These are phyloP conservation scores for Macrophomina phaseolina DNA, from an alignment of 2,329 filamentous ascomycete genomes.

Conservation along the genomic window DNA sequence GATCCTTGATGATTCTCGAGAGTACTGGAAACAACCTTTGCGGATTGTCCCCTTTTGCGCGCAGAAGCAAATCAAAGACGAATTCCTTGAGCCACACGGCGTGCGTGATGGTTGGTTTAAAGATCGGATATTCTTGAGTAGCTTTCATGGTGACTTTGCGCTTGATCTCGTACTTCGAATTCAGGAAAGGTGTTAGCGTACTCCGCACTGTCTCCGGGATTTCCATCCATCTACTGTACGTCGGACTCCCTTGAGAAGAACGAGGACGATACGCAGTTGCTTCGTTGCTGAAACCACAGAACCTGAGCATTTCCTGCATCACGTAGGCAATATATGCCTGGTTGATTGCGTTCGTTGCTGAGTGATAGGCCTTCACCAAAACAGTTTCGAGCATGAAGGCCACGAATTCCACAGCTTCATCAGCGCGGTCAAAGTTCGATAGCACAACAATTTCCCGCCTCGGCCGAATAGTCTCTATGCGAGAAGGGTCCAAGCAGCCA, in stretches of 20 bases:
- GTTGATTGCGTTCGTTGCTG: conserved; percentile 82
- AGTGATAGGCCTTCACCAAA: conserved; percentile 88
- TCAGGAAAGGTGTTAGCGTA: conserved; percentile 85
- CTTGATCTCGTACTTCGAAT: conserved; percentile 72
- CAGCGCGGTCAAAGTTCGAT: conserved; percentile 79
- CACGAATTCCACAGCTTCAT: conserved; percentile 85
- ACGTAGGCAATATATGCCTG: conserved; percentile 93
- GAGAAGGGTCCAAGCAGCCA: conserved; percentile 89
- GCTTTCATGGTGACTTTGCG: conserved; percentile 49
- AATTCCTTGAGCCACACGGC: conserved; percentile 81
- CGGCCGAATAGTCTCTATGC: conserved; percentile 78
- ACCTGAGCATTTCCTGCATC: conserved; percentile 88
- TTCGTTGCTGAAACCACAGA: conserved; percentile 72
- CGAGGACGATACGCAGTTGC: conserved; percentile 56
- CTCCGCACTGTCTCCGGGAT: conserved; percentile 80
- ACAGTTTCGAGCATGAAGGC: conserved; percentile 85
- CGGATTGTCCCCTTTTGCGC: conserved; percentile 75
- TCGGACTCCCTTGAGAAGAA: conserved; percentile 61
- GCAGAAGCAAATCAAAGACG: conserved; percentile 80
- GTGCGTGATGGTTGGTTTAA: conserved; percentile 70
- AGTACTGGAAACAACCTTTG: conserved; percentile 80
- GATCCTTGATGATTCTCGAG: conserved; percentile 80
- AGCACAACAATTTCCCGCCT: conserved; percentile 84
- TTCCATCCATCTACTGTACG: conserved; percentile 75
- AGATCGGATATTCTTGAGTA: conserved; percentile 73